These are phyloP conservation scores for Aureobasidium musti DNA, from an alignment of 2,329 filamentous ascomycete genomes.

Conservation along the genomic window DNA sequence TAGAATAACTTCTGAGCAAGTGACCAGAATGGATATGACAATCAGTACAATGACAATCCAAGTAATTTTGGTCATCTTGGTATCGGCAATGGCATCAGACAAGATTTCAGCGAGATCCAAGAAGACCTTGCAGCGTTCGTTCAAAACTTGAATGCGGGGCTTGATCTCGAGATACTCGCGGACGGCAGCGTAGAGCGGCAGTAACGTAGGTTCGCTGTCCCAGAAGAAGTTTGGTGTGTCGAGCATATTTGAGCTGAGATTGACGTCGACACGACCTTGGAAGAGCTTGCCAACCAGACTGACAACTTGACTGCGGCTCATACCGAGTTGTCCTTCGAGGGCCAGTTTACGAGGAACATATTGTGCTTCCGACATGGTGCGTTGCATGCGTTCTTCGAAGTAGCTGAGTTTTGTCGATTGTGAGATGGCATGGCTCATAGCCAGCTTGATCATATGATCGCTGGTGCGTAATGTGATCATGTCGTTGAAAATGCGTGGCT, in stretches of 20 bases:
- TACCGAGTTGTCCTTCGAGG: slow-evolving; percentile 83
- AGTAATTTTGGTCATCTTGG: slow-evolving; percentile 93
- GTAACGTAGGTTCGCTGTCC: slow-evolving; percentile 93
- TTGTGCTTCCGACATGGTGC: slow-evolving; percentile 91
- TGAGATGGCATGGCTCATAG: slow-evolving; percentile 95
- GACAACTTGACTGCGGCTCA: slow-evolving; percentile 89
- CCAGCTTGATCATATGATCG: slow-evolving; percentile 98
- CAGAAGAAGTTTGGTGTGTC: slow-evolving; percentile 98
- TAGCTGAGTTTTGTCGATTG: slow-evolving; percentile 96
- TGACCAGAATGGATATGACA: slow-evolving; percentile 85
- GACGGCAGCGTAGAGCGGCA: slow-evolving; percentile 90
- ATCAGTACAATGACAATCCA: slow-evolving; percentile 99
- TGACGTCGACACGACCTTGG: slow-evolving; percentile 93
- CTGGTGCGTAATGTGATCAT: slow-evolving; percentile 96
- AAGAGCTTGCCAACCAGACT: slow-evolving; percentile 88
- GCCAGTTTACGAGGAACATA: slow-evolving; percentile 87
- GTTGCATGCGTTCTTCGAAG: slow-evolving; percentile 94
- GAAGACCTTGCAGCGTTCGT: slow-evolving; percentile 95
- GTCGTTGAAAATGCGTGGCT: slow-evolving; percentile 94
- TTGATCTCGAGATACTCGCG: slow-evolving; percentile 98
- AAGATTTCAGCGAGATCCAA: slow-evolving; percentile 94
- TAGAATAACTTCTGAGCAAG: slow-evolving; percentile 82
- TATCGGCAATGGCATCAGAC: slow-evolving; percentile 86
- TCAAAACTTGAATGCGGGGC: slow-evolving; percentile 91
- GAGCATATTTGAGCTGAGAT: slow-evolving; percentile 93